Evolutionary conservation across 169 alveolate species (phyloP).

Genomic region (Eimeria brunetti): DNA sequence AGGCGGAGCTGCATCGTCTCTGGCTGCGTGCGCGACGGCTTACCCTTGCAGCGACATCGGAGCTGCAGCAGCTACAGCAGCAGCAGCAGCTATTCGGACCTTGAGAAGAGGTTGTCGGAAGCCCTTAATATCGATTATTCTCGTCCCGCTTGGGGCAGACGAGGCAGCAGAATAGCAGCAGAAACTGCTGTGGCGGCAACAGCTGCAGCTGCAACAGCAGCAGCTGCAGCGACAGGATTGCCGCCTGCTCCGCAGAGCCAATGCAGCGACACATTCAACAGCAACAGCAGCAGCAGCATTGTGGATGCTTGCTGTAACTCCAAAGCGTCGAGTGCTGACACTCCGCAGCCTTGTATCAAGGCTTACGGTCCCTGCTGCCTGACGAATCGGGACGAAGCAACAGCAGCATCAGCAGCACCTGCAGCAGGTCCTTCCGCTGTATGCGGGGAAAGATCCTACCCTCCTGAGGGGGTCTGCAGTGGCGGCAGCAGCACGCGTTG

Average conservation of each 20-base stretch:
- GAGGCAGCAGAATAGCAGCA: not conserved
- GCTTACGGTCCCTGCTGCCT: not conserved
- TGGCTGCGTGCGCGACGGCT: not conserved
- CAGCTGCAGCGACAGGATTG: not conserved
- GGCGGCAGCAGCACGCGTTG: slow-evolving; percentile 64
- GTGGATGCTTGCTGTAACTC: not conserved
- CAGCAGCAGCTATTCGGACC: slow-evolving; percentile 16
- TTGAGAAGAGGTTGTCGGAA: slow-evolving; percentile 26
- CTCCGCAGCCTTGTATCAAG: not conserved
- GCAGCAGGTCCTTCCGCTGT: not conserved
- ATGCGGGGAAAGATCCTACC: not conserved
- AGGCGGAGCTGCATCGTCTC: not conserved
- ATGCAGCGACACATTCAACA: not conserved
- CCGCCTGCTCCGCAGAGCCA: not conserved
- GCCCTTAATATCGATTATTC: slow-evolving; percentile 29
- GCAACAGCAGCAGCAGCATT: slow-evolving; percentile 27
- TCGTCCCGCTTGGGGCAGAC: not conserved
- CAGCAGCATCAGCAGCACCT: not conserved
- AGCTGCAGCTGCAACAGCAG: not conserved
- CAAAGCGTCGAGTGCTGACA: not conserved
- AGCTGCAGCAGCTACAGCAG: slow-evolving; percentile 7
- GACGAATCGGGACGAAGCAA: not conserved
- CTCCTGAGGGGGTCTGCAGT: not conserved
- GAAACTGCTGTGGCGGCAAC: not conserved
- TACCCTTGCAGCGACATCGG: not conserved